These are phyloP conservation scores for Flueggea neowawraea DNA, from an alignment of 441 rosid genomes.

Conservation along the genomic window DNA sequence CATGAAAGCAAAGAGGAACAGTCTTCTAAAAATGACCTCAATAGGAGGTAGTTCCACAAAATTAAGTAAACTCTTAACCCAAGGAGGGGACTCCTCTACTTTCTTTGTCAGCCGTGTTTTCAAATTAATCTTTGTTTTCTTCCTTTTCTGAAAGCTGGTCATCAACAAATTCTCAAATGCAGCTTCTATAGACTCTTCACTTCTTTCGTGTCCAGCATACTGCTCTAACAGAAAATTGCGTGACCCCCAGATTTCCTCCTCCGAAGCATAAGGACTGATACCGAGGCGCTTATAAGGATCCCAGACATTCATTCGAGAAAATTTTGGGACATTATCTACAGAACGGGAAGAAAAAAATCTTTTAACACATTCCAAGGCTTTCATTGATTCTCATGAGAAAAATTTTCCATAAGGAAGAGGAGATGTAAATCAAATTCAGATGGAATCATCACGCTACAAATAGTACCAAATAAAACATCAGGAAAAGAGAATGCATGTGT, in stretches of 20 bases:
- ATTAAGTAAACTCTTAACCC: slow-evolving; percentile 69
- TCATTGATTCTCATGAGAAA: too few species aligned
- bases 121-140: slow-evolving; percentile 80
- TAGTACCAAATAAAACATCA: not conserved
- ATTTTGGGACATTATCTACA: slow-evolving; percentile 59
- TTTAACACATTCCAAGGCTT: too few species aligned
- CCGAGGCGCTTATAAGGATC: slow-evolving; percentile 88
- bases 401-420: too few species aligned
- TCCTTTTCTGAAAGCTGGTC: slow-evolving; percentile 71
- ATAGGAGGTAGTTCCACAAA: slow-evolving; percentile 57
- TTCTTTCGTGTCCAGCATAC: slow-evolving; percentile 90
- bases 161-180: slow-evolving; percentile 91
- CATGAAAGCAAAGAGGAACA: slow-evolving; percentile 94
- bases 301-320: slow-evolving; percentile 74
- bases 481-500: not conserved
- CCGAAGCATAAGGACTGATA: slow-evolving; percentile 69
- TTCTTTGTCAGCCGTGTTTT: slow-evolving; percentile 80
- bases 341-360: not conserved
- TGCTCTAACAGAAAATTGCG: slow-evolving; percentile 90
- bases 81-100: slow-evolving; percentile 93
- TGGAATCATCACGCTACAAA: too few species aligned
- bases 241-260: slow-evolving; percentile 94
- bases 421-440: too few species aligned
- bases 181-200: slow-evolving; percentile 85
- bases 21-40: slow-evolving; percentile 84